phyloP scores from a whole-genome alignment of 2,329 filamentous ascomycete genomes.

The Samsoniella hepiali region DNA sequence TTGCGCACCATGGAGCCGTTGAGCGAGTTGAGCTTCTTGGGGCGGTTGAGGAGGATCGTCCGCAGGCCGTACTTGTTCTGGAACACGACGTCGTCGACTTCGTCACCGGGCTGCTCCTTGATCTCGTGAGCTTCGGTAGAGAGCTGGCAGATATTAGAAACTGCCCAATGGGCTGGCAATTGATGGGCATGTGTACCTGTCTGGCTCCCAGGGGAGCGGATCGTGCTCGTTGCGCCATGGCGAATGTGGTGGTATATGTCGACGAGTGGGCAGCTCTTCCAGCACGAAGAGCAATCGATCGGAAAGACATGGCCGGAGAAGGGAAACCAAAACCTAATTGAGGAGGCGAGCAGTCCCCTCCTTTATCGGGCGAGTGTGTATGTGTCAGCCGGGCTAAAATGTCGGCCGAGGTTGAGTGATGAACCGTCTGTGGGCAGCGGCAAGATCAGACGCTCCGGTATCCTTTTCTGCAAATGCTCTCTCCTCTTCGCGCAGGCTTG shows the following conservation, averaged over 20 bases:
- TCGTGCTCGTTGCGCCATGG: slow-evolving; percentile 81
- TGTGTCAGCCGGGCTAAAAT: slow-evolving; percentile 11
- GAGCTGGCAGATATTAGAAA: slow-evolving; percentile 27
- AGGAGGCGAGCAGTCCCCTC: slow-evolving; percentile 5
- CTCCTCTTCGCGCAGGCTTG: slow-evolving; percentile 6
- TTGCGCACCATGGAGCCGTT: slow-evolving; percentile 94
- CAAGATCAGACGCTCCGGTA: slow-evolving; percentile 10
- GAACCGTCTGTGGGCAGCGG: slow-evolving; percentile 4
- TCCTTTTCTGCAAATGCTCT: slow-evolving; percentile 9
- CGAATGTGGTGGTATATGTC: slow-evolving; percentile 40
- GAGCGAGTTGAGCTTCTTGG: slow-evolving; percentile 85
- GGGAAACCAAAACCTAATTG: slow-evolving; percentile 14
- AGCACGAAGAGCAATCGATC: slow-evolving; percentile 51
- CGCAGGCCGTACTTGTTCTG: slow-evolving; percentile 83
- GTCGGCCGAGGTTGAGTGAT: slow-evolving; percentile 11
- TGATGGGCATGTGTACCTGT: slow-evolving; percentile 26
- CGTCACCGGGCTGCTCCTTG: slow-evolving; percentile 64
- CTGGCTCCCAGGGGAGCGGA: slow-evolving; percentile 53
- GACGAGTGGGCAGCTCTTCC: slow-evolving; percentile 47
- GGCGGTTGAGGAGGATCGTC: slow-evolving; percentile 90
- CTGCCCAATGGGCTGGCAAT: not conserved
- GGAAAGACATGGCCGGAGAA: slow-evolving; percentile 52
- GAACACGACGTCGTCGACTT: slow-evolving; percentile 90
- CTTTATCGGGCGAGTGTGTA: slow-evolving; percentile 13
- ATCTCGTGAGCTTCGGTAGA: slow-evolving; percentile 37